Evolutionary conservation across 1,284 basidiomycete species (phyloP).

Genomic region (Cystobasidium pallidum): DNA sequence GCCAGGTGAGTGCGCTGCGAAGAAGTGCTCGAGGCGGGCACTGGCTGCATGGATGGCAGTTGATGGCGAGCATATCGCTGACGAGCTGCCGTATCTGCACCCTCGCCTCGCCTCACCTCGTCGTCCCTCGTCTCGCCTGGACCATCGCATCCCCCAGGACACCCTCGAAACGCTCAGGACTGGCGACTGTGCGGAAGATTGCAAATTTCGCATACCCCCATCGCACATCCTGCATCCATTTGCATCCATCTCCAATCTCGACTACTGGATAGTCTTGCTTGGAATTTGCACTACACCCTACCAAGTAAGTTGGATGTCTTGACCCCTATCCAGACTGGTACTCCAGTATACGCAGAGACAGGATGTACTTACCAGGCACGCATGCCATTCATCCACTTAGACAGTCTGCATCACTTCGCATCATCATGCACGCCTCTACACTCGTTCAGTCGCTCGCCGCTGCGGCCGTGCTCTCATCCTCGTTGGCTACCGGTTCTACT

Average conservation of each 20-base stretch:
- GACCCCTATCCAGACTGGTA: constrained; percentile 5
- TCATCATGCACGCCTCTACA: constrained; percentile 4
- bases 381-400: background rate
- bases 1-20: background rate
- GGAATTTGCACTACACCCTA: background rate
- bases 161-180: background rate
- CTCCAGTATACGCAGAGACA: background rate
- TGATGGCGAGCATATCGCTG: background rate
- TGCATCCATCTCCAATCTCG: background rate
- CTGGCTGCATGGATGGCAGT: background rate
- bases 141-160: too few species aligned
- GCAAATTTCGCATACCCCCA: background rate
- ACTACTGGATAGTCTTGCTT: constrained; percentile 4
- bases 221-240: background rate
- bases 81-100: too few species aligned
- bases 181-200: background rate
- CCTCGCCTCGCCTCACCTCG: too few species aligned
- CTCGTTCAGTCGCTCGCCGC: constrained; percentile 16
- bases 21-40: background rate
- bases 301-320: background rate
- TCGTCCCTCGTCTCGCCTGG: too few species aligned
- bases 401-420: too few species aligned
- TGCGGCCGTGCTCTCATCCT: constrained; percentile 1
- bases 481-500: background rate
- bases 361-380: background rate